Conservation (phyloP, 2,329 filamentous ascomycete genomes). For the Aphanocladium album region DNA sequence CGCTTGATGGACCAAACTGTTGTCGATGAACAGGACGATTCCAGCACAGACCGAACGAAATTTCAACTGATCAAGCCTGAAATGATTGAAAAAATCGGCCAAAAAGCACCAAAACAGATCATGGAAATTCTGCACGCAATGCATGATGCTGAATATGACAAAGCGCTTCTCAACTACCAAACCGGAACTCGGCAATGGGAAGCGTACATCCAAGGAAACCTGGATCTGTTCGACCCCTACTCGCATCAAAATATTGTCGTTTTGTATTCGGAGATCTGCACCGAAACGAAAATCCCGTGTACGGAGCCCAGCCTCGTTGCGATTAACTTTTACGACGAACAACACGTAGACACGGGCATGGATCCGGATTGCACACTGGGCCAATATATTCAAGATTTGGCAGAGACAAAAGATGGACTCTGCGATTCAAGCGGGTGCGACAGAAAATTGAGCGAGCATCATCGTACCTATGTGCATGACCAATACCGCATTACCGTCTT, state of each 20-base stretch:
- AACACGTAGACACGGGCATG: constrained; percentile 67
- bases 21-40: constrained; percentile 49
- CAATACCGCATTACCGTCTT: constrained; percentile 90
- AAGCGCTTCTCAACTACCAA: constrained; percentile 86
- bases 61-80: constrained; percentile 92
- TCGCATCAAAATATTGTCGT: constrained; percentile 96
- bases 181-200: constrained; percentile 97
- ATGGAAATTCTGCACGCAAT: constrained; percentile 93
- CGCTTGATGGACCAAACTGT: constrained; percentile 73
- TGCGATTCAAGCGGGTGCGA: constrained; percentile 85
- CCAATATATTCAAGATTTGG: constrained; percentile 91
- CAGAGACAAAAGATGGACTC: constrained; percentile 66
- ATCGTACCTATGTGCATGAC: constrained; percentile 94
- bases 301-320: constrained; percentile 85
- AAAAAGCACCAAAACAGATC: constrained; percentile 76
- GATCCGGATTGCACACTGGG: constrained; percentile 88
- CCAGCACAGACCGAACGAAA: constrained; percentile 61
- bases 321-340: constrained; percentile 90
- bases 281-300: constrained; percentile 87
- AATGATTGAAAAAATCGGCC: constrained; percentile 83
- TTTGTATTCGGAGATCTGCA: constrained; percentile 89
- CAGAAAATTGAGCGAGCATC: constrained; percentile 83
- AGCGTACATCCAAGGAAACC: constrained; percentile 81
- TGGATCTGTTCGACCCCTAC: constrained; percentile 88
- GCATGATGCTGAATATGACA: constrained; percentile 95